Evolutionary conservation across 441 rosid genomes (phyloP), one percentile per base, ranked within the genome.

Genomic region (Arabidopsis hybrid): DNA sequence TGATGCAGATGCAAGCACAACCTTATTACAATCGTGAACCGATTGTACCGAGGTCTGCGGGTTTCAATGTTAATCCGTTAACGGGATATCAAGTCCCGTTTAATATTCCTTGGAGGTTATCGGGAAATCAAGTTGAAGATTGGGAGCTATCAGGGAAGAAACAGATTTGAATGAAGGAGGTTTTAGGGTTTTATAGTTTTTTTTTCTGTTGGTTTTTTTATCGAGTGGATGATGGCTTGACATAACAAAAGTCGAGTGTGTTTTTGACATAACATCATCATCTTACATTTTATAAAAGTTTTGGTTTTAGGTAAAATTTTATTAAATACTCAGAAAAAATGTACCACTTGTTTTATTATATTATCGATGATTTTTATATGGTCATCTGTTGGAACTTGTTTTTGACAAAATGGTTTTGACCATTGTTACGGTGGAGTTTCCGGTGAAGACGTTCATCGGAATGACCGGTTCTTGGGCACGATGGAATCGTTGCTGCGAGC

Each of bases 11-110:
- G 60, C 59, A 40, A 26, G 32, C 43, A 29, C 67, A 62, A 49
- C 60, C 66, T 45, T 63, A 8, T 32, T 39, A 62, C 18, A 56
- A 29, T 65, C n/a, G 21, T 63, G 79, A 69, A 56, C 66, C 53
- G 45, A 52, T 56, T 47, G 58, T 42, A 56, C 79, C 18, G 29
- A 69, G 60, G 31, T 8, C 75, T 56, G 26, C 46, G 0, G 16
- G 55, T 5, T 63, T 56, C 39, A 55, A 46, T 13, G 56, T 29
- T 45, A 69, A 62, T 42, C 60, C 45, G 26, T 65, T 73, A 21
- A 3, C 10, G 43, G 74, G 69, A 17, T 65, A 69, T 29, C 58
- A 45, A 8, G 65, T 3, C n/a, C 42, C 64, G 32, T 45, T 35
- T 4, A 32, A n/a, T 47, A 2, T 26, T 42, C 50, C 74, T 17